These are phyloP conservation scores for Pythium brassicae DNA, from an alignment of 352 stramenopile genomes.

Conservation along the genomic window DNA sequence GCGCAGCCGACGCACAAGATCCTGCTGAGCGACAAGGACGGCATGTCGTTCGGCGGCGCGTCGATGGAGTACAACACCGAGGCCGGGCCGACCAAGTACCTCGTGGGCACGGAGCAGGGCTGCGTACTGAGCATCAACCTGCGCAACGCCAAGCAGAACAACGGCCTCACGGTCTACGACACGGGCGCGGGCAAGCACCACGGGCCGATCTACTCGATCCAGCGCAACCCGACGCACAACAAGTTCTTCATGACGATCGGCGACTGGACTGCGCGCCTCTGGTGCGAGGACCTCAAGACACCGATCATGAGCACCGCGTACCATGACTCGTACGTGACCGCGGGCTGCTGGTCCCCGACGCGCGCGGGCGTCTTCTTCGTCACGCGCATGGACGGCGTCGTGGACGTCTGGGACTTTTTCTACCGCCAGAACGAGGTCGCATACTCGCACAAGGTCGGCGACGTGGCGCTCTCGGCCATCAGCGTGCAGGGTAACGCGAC, in stretches of 20 bases:
- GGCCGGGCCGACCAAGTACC: slow-evolving; percentile 94
- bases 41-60: slow-evolving; percentile 89
- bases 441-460: slow-evolving; percentile 96
- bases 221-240: slow-evolving; percentile 96
- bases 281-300: slow-evolving; percentile 96
- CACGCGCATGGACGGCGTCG: slow-evolving; percentile 95
- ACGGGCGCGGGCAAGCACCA: slow-evolving; percentile 93
- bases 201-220: slow-evolving; percentile 94
- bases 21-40: slow-evolving; percentile 72
- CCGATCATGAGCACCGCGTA: slow-evolving; percentile 98
- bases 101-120: slow-evolving; percentile 97
- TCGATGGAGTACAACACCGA: slow-evolving; percentile 97
- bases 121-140: slow-evolving; percentile 94
- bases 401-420: slow-evolving; percentile 98
- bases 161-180: slow-evolving; percentile 96
- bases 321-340: slow-evolving; percentile 94
- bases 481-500: slow-evolving; percentile 89
- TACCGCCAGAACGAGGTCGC: slow-evolving; percentile 96
- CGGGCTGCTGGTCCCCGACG: slow-evolving; percentile 95
- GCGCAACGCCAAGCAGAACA: slow-evolving; percentile 96
- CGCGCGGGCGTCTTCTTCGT: slow-evolving; percentile 96
- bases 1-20: slow-evolving; percentile 81
- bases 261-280: slow-evolving; percentile 96
- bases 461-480: slow-evolving; percentile 89
- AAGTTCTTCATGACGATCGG: slow-evolving; percentile 98